Base-by-base conservation (phyloP, 306 rosid species). In the Canavalia gladiata region DNA sequence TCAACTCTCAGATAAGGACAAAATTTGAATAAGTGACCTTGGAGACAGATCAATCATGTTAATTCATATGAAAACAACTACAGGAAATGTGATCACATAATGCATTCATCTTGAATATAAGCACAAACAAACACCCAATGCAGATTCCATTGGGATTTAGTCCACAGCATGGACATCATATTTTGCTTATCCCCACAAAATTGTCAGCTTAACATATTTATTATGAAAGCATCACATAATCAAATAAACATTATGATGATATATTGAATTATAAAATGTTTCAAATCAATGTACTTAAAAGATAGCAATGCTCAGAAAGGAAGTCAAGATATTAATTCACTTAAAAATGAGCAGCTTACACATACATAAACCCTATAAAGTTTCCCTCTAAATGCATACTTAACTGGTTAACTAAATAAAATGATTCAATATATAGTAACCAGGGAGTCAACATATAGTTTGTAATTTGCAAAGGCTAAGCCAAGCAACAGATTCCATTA, bases 1-100 rank as follows among this genome's bases (percentile, higher is more conserved):
- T 81, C 77, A 86, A 71, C 49, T 68, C 81, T 77, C 92, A 85
- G 75, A 54, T 55, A 42, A 79, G 65, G 55, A 76, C 37, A 66
- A 58, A 80, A 75, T 51, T 63, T 43, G 18, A 82, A 80, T 42
- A 84, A 77, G 42, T 33, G 18, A 5, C 50, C 64, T 71, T 63
- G 57, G 69, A 83, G 68, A 56, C 34, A 68, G 73, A 84, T 67
- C 63, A 76, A 82, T 57, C 74, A 55, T 11, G 51, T 28, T 45
- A 75, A 58, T 41, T 66, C 58, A 68, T 31, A 58, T 3, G 9
- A 37, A 71, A 72, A 82, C 72, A 33, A 31, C 79, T 52, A 6
- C 67, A 80, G 50, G 31, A 57, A 81, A 72, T 28, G 9, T 34
- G 9, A 45, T 28, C 39, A 45, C 12, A 42, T 28, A 50, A 37